These are phyloP conservation scores for Colletotrichum abscissum DNA, from an alignment of 2,329 filamentous ascomycete genomes.

Conservation along the genomic window DNA sequence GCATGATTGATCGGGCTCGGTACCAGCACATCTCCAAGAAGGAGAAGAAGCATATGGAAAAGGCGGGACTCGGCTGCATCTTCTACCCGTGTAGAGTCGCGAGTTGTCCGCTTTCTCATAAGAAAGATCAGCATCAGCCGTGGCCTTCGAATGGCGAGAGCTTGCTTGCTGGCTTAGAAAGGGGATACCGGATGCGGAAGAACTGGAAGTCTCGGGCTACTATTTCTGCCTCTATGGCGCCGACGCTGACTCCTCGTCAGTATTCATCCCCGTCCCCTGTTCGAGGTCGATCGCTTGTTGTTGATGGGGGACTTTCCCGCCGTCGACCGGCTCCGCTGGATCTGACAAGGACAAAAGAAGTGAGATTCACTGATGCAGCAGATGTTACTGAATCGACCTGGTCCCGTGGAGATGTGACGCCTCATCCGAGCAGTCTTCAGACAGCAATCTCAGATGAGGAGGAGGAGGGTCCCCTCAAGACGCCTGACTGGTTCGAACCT, in stretches of 20 bases:
- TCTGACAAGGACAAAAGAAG: background rate
- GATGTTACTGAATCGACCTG: background rate
- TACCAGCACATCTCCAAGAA: background rate
- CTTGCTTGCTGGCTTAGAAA: background rate
- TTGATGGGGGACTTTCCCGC: too few species aligned
- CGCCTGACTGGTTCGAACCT: background rate
- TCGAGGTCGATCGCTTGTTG: background rate
- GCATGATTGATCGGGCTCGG: background rate
- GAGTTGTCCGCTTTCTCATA: background rate
- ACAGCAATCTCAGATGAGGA: background rate
- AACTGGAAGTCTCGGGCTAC: background rate
- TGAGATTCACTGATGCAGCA: background rate
- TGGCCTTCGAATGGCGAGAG: background rate
- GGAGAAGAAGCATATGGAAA: background rate
- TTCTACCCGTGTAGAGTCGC: background rate
- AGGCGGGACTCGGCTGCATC: background rate
- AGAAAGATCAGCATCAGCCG: background rate
- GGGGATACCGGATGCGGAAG: background rate
- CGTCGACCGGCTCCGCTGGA: background rate
- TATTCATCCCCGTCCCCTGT: background rate
- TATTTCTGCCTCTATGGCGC: background rate
- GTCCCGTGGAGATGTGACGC: background rate
- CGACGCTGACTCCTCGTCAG: background rate
- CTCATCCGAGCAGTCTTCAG: background rate
- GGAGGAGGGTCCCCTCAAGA: background rate